Percentiles rank a stretch among this genome's conserved stretches.
These are phyloP conservation scores for Eucalyptus virginea DNA, from an alignment of 345 rosid genomes.

Conservation along the genomic window DNA sequence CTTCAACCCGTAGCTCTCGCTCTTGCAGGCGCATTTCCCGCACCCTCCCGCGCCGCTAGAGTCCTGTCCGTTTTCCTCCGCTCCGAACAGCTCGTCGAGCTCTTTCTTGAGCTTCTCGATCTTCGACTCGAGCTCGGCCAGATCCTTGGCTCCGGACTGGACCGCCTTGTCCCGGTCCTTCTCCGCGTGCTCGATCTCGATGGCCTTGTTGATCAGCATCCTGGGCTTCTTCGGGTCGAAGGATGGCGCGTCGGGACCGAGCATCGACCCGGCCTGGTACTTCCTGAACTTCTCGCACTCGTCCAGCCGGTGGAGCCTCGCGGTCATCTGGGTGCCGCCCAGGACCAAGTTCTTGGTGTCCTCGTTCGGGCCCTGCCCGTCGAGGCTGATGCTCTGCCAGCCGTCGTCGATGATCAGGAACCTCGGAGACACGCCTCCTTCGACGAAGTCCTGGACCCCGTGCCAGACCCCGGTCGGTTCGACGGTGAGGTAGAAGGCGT, in stretches of 20 bases:
- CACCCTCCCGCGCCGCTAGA: neutral
- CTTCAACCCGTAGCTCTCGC: constrained; percentile 25
- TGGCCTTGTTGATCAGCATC: constrained; percentile 65
- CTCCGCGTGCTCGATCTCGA: constrained; percentile 52
- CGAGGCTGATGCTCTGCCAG: constrained; percentile 64
- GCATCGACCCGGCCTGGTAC: constrained; percentile 47
- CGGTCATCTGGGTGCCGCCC: constrained; percentile 87
- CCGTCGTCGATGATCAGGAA: constrained; percentile 90
- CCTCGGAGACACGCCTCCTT: constrained; percentile 57
- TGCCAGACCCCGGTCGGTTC: constrained; percentile 71
- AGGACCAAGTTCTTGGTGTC: constrained; percentile 60
- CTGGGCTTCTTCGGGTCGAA: constrained; percentile 55
- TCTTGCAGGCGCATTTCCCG: constrained; percentile 7
- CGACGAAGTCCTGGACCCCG: constrained; percentile 56
- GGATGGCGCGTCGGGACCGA: constrained; percentile 22
- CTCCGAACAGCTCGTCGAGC: constrained; percentile 28
- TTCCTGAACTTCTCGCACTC: constrained; percentile 61
- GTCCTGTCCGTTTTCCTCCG: constrained; percentile 9
- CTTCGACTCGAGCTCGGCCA: constrained; percentile 14
- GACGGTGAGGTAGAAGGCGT: constrained; percentile 76
- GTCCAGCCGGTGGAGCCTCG: constrained; percentile 52
- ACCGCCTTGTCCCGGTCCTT: constrained; percentile 34
- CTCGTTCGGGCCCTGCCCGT: constrained; percentile 25
- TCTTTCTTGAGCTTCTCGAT: constrained; percentile 31
- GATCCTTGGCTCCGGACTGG: constrained; percentile 18